Percentiles rank a stretch among this genome's conserved stretches.
These are phyloP conservation scores for Macrolepiota fuliginosa DNA, from an alignment of 768 basidiomycete species.

Conservation along the genomic window DNA sequence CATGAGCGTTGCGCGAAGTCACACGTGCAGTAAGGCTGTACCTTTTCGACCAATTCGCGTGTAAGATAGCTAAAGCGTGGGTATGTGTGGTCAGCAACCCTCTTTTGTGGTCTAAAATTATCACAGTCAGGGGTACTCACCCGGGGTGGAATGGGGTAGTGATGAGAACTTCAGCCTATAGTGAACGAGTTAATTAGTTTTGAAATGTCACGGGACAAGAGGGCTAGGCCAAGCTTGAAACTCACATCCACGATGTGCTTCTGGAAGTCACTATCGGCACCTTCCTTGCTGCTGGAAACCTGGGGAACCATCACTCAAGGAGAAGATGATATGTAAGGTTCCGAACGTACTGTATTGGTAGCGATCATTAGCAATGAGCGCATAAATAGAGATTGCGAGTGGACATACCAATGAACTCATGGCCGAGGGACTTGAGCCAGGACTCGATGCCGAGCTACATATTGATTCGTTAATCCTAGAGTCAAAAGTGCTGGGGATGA, in stretches of 20 bases:
- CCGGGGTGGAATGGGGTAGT: constrained; percentile 88
- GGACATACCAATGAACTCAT: constrained; percentile 66
- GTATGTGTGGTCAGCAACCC: neutral
- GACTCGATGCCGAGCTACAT: constrained; percentile 66
- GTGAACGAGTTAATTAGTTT: constrained; percentile 14
- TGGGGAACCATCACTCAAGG: constrained; percentile 20
- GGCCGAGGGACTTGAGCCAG: constrained; percentile 70
- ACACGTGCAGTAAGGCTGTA: constrained; percentile 19
- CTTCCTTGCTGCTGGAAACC: constrained; percentile 84
- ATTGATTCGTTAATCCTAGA: constrained; percentile 3
- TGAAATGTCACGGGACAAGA: neutral
- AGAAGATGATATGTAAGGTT: neutral
- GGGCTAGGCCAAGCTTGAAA: constrained; percentile 9
- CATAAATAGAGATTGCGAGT: neutral
- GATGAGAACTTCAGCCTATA: constrained; percentile 74
- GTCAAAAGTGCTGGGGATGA: neutral
- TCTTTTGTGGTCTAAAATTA: neutral
- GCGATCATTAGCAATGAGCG: neutral
- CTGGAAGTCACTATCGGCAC: constrained; percentile 76
- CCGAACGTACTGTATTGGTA: constrained; percentile 8
- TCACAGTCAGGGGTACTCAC: constrained; percentile 18
- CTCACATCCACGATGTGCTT: constrained; percentile 79
- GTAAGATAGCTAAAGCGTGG: constrained; percentile 58
- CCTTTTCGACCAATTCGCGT: constrained; percentile 67
- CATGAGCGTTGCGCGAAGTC: neutral